Evolutionary conservation across 305 asterid genomes (phyloP).

Genomic region (Coffea humblotiana): DNA sequence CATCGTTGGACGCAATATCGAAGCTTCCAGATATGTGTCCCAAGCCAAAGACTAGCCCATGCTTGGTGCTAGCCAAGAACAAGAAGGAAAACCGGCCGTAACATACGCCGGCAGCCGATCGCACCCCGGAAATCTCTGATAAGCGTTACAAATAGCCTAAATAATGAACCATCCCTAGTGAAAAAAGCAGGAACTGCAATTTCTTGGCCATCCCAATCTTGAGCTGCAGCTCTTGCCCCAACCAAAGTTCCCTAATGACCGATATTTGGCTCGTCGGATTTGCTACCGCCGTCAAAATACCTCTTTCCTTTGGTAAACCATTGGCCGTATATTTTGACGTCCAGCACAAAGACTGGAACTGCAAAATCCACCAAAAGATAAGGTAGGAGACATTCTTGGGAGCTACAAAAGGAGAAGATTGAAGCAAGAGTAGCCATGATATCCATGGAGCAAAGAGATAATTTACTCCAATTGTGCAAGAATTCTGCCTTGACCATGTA

Average conservation of each 20-base stretch:
- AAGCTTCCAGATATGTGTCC: conserved; percentile 63
- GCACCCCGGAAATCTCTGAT: conserved; percentile 54
- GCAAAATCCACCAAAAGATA: conserved; percentile 54
- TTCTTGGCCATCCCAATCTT: conserved; percentile 63
- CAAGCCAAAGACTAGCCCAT: conserved; percentile 70
- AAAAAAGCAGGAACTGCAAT: conserved; percentile 45
- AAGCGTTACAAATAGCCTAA: conserved; percentile 68
- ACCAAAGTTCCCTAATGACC: conserved; percentile 65
- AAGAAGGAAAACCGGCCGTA: conserved; percentile 62
- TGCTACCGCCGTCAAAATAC: conserved; percentile 48
- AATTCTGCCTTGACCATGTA: conserved; percentile 45
- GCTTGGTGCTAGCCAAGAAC: conserved; percentile 68
- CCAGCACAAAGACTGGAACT: conserved; percentile 45
- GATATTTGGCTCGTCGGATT: conserved; percentile 70
- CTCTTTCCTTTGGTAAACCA: conserved; percentile 65
- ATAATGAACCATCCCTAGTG: conserved; percentile 70
- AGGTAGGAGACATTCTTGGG: conserved; percentile 30
- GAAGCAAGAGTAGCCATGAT: conserved; percentile 62
- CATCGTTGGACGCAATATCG: conserved; percentile 58
- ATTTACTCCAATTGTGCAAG: conserved; percentile 61
- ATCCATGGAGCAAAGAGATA: conserved; percentile 77
- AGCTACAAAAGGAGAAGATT: conserved; percentile 53
- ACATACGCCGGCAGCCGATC: conserved; percentile 53
- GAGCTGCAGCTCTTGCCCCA: conserved; percentile 67
- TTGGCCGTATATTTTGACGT: conserved; percentile 66